Base-by-base conservation (phyloP, 768 basidiomycete genomes). In the Rubroboletus satanas region DNA sequence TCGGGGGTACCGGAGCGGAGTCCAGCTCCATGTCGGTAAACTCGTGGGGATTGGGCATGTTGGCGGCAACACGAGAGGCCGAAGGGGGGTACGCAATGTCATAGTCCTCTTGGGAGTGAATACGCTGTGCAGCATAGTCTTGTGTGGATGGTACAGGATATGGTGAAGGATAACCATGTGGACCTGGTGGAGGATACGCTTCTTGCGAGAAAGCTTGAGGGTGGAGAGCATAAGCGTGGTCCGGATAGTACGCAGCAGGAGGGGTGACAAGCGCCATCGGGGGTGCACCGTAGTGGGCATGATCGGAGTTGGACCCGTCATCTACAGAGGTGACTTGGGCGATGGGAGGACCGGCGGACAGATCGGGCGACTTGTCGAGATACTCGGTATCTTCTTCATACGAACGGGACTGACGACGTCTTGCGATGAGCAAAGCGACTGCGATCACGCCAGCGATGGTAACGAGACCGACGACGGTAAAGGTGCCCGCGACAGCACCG, bases 401-500 rank as follows among this genome's bases (percentile, higher is more conserved):
- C 1, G 46, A n/a, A 6, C 48, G 57, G 9, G 69, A 60, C 31
- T 12, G 62, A 43, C 71, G 73, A n/a, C 69, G 69, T 58, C 62
- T 69, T 36, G 63, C 59, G 48, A 71, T 59, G 51, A 73, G 39
- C 49, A 73, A 54, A 5, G 62, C 55, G 45, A 61, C 55, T 31
- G 64, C 70, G 21, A 72, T 59, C 46, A 77, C 29, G 18, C 68
- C 58, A 18, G 67, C 72, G 41, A 75, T 12, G 18, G 56, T 67
- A 8, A 76, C 54, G 3, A 81, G 58, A 45, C 74, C 76, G 49
- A 74, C 70, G 52, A 73, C 67, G 38, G 74, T 69, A 55, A 80
- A 81, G 0, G 73, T 75, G 38, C 73, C 77, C 0, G 75, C 80
- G 18, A 79, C 76, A 0, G 77, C 80, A 35, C 71, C 75, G 48